Evolutionary conservation across 1,139 yeast genomes (phyloP).

Genomic region (Saccharomyces hybrid): DNA sequence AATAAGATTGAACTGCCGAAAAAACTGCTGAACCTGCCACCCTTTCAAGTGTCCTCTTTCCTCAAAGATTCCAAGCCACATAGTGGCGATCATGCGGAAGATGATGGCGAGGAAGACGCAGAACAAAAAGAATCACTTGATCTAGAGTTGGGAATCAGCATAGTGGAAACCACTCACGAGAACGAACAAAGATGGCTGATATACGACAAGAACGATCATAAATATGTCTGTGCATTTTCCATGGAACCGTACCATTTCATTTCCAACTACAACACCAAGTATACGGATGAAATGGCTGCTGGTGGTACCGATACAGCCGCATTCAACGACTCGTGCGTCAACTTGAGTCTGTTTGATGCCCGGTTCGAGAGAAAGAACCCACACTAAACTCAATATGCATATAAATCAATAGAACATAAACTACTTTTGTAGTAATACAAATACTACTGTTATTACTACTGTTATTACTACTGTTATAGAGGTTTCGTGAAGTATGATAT

Average conservation of each 20-base stretch:
- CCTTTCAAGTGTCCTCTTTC: slow-evolving; percentile 31
- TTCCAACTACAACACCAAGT: slow-evolving; percentile 16
- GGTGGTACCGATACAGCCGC: slow-evolving; percentile 1
- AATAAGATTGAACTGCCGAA: slow-evolving; percentile 17
- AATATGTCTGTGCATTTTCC: slow-evolving; percentile 15
- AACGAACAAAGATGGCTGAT: slow-evolving; percentile 15
- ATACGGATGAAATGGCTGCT: background rate
- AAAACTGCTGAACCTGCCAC: slow-evolving; percentile 23
- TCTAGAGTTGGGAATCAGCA: slow-evolving; percentile 10
- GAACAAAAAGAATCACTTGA: background rate
- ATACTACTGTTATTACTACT: too few species aligned
- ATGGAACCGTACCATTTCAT: slow-evolving; percentile 25
- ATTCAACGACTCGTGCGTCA: slow-evolving; percentile 32
- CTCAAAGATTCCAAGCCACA: slow-evolving; percentile 6
- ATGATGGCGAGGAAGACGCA: background rate
- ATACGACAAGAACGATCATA: slow-evolving; percentile 16
- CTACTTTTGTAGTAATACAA: too few species aligned
- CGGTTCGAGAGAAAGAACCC: slow-evolving; percentile 66
- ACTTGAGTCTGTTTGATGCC: slow-evolving; percentile 69
- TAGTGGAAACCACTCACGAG: slow-evolving; percentile 1
- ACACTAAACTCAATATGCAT: background rate
- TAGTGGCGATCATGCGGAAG: slow-evolving; percentile 1
- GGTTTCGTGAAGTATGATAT: background rate
- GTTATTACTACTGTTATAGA: too few species aligned
- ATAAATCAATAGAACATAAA: background rate